A percentile compares a stretch with the other conserved stretches of the same genome.
These are phyloP conservation scores for Colletotrichum falcatum DNA, from an alignment of 2,329 filamentous ascomycete genomes.

Conservation along the genomic window DNA sequence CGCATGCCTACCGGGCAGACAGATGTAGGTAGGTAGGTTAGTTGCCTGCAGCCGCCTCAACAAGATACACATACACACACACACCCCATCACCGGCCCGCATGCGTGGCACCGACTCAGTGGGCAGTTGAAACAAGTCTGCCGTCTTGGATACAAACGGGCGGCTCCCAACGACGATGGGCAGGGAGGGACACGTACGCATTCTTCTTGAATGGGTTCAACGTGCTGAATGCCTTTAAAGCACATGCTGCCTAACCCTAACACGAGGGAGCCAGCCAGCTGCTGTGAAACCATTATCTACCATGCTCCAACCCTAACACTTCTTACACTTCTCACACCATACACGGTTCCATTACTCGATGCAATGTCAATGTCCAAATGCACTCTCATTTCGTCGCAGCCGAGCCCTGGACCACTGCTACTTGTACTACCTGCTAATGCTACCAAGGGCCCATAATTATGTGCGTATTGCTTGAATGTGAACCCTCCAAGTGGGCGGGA, in stretches of 20 bases:
- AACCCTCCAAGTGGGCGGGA: constrained; percentile 20
- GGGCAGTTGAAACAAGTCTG: constrained; percentile 27
- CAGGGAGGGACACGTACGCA: constrained; percentile 15
- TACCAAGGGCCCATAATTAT: constrained; percentile 3
- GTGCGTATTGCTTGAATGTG: not conserved
- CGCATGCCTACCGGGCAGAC: not conserved
- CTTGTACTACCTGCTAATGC: not conserved
- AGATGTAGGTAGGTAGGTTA: not conserved
- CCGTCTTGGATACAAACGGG: constrained; percentile 1
- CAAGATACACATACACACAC: not conserved
- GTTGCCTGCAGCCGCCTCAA: not conserved
- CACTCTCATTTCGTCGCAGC: not conserved
- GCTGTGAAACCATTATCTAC: constrained; percentile 26
- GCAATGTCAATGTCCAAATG: not conserved
- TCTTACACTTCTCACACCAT: not conserved
- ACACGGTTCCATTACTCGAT: not conserved
- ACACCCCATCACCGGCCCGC: not conserved
- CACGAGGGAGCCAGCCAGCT: not conserved
- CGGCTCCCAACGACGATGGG: not conserved
- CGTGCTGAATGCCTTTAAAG: constrained; percentile 6
- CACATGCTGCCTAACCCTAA: constrained; percentile 6
- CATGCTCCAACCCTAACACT: constrained; percentile 12
- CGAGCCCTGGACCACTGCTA: not conserved
- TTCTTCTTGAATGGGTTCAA: constrained; percentile 2
- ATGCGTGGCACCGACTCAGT: constrained; percentile 17